These are phyloP conservation scores for Cyamopsis tetragonoloba DNA, from an alignment of 306 rosid genomes.

Conservation along the genomic window DNA sequence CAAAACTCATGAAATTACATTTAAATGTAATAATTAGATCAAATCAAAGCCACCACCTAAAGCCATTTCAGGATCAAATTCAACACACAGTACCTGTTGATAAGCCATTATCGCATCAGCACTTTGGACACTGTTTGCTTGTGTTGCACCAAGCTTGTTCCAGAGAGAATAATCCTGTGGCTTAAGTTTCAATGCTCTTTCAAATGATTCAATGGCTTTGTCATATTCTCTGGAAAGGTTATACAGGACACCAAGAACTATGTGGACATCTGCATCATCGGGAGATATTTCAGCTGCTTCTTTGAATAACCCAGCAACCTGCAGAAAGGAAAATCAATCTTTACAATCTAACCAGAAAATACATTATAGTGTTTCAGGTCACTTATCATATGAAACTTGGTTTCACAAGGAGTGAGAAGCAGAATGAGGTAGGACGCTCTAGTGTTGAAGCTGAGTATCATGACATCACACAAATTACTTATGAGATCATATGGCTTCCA, in stretches of 20 bases:
- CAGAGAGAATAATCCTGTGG: slow-evolving; percentile 97
- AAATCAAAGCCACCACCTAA: no score
- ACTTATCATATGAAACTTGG: neutral
- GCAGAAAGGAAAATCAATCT: slow-evolving; percentile 27
- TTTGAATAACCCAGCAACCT: slow-evolving; percentile 79
- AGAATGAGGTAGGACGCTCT: neutral
- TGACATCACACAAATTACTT: neutral
- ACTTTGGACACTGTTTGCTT: slow-evolving; percentile 97
- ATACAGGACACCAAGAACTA: slow-evolving; percentile 92
- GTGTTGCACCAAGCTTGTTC: slow-evolving; percentile 99
- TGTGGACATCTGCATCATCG: slow-evolving; percentile 89
- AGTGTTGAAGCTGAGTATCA: neutral
- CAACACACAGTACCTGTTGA: slow-evolving; percentile 63
- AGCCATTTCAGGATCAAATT: slow-evolving; percentile 15
- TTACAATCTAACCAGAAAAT: neutral
- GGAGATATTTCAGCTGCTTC: slow-evolving; percentile 95
- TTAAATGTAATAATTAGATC: neutral
- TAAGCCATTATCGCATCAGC: slow-evolving; percentile 97
- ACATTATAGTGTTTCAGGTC: neutral
- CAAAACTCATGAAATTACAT: neutral
- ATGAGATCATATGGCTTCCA: neutral
- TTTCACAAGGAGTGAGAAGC: neutral
- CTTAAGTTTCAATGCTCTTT: slow-evolving; percentile 82
- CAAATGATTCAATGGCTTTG: slow-evolving; percentile 80
- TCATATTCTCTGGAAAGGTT: slow-evolving; percentile 92